Percentiles rank a stretch among this genome's conserved stretches.
Evolutionary conservation across 1,284 basidiomycete species (phyloP).

Genomic region (Leccinum griseonigrum): DNA sequence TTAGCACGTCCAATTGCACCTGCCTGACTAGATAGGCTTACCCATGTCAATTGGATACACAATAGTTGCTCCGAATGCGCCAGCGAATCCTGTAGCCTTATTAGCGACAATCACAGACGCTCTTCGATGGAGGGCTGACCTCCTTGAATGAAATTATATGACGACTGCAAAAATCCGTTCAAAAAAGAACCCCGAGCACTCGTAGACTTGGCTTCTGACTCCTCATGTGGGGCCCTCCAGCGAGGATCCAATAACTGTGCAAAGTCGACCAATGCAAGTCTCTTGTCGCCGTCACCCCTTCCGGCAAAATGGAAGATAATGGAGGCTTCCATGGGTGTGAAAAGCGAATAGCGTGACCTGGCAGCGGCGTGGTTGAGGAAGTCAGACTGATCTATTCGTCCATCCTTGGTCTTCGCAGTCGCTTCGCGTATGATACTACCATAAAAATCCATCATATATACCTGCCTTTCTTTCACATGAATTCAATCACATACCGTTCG

Average conservation of each 20-base stretch:
- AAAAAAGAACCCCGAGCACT: slow-evolving; percentile 42
- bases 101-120: slow-evolving; percentile 1
- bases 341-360: slow-evolving; percentile 84
- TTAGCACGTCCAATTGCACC: slow-evolving; percentile 4
- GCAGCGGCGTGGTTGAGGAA: slow-evolving; percentile 75
- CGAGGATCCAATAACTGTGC: slow-evolving; percentile 84
- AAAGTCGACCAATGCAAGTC: slow-evolving; percentile 85
- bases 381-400: slow-evolving; percentile 83
- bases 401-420: slow-evolving; percentile 87
- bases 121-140: slow-evolving; percentile 44
- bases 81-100: slow-evolving; percentile 66
- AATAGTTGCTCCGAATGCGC: slow-evolving; percentile 89
- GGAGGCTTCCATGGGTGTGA: slow-evolving; percentile 94
- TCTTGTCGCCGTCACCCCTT: slow-evolving; percentile 64
- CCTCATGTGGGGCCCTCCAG: slow-evolving; percentile 71
- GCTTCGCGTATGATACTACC: slow-evolving; percentile 79
- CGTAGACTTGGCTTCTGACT: slow-evolving; percentile 36
- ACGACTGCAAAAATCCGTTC: slow-evolving; percentile 56
- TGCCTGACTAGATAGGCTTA: slow-evolving; percentile 37
- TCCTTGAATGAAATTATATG: slow-evolving; percentile 88
- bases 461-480: not conserved
- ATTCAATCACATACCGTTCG: slow-evolving; percentile 58
- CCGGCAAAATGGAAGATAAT: slow-evolving; percentile 96
- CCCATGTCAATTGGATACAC: slow-evolving; percentile 95
- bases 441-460: slow-evolving; percentile 4